phyloP scores from a whole-genome alignment of 2,329 filamentous ascomycete genomes.

The Microdochium trichocladiopsis region DNA sequence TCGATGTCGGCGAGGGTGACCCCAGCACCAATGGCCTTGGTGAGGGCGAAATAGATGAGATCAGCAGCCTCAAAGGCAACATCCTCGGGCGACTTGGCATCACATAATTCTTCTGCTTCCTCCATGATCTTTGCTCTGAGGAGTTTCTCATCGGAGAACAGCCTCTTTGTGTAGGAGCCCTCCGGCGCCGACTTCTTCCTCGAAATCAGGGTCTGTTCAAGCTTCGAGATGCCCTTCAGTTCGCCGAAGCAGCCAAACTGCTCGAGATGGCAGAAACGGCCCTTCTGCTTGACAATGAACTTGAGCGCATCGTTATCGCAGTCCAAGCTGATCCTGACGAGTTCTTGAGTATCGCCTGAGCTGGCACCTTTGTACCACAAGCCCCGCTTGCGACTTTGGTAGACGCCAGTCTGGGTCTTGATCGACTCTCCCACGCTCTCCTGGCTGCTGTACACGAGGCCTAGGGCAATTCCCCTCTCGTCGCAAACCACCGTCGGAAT shows the following conservation, averaged over 20 bases:
- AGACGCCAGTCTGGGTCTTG: constrained; percentile 72
- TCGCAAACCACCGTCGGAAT: constrained; percentile 89
- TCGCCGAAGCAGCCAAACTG: constrained; percentile 91
- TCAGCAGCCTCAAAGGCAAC: constrained; percentile 94
- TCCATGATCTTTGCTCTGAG: constrained; percentile 96
- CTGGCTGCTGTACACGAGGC: constrained; percentile 88
- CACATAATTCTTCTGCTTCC: constrained; percentile 90
- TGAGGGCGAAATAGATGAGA: constrained; percentile 89
- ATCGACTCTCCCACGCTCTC: constrained; percentile 86
- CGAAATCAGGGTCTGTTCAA: constrained; percentile 80
- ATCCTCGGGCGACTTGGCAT: constrained; percentile 74
- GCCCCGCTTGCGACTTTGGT: constrained; percentile 91
- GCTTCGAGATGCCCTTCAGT: constrained; percentile 69
- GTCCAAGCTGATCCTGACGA: constrained; percentile 78
- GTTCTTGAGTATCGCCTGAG: constrained; percentile 87
- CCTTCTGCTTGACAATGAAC: constrained; percentile 85
- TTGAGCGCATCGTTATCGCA: constrained; percentile 91
- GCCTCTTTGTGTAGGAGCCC: constrained; percentile 86
- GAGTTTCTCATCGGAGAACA: constrained; percentile 89
- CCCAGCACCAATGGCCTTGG: constrained; percentile 79
- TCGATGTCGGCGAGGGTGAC: constrained; percentile 87
- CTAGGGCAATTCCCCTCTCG: constrained; percentile 75
- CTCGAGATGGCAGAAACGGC: constrained; percentile 88
- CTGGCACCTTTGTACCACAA: constrained; percentile 96
- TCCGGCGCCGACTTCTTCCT: constrained; percentile 71